Evolutionary conservation across 352 stramenopile species (phyloP).

Genomic region (Pythium oligandrum): DNA sequence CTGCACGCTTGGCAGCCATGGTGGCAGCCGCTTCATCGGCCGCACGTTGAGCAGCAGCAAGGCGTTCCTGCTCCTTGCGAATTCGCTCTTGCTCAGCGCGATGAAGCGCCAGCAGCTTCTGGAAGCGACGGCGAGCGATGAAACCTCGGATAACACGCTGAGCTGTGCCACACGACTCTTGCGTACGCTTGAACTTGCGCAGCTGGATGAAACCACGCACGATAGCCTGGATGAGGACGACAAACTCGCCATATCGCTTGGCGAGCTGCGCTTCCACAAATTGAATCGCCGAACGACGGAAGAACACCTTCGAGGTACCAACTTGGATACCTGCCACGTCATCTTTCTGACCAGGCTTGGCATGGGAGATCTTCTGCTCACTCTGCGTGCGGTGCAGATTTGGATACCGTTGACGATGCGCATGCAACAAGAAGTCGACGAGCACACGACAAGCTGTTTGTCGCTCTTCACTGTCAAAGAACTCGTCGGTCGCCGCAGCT

Average conservation of each 20-base stretch:
- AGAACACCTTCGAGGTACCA: constrained; percentile 77
- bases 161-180: constrained; percentile 32
- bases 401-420: constrained; percentile 63
- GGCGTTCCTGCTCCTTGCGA: constrained; percentile 26
- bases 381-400: constrained; percentile 20
- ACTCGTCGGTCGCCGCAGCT: constrained; percentile 34
- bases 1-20: constrained; percentile 2
- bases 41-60: constrained; percentile 21
- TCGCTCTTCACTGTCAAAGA: constrained; percentile 47
- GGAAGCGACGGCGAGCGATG: constrained; percentile 52
- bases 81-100: constrained; percentile 37
- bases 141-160: constrained; percentile 69
- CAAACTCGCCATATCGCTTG: constrained; percentile 83
- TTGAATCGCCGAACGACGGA: constrained; percentile 78
- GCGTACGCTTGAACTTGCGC: constrained; percentile 42
- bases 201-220: constrained; percentile 53
- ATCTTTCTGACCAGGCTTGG: constrained; percentile 9
- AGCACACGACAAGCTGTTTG: constrained; percentile 52
- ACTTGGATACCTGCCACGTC: constrained; percentile 71
- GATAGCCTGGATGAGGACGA: constrained; percentile 79
- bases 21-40: constrained; percentile 5
- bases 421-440: constrained; percentile 62
- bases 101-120: constrained; percentile 43
- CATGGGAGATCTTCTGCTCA: no score
- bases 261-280: constrained; percentile 82